A percentile compares a stretch with the other conserved stretches of the same genome.
These are phyloP conservation scores for Eutypa lata DNA, from an alignment of 2,329 filamentous ascomycete species.

Conservation along the genomic window DNA sequence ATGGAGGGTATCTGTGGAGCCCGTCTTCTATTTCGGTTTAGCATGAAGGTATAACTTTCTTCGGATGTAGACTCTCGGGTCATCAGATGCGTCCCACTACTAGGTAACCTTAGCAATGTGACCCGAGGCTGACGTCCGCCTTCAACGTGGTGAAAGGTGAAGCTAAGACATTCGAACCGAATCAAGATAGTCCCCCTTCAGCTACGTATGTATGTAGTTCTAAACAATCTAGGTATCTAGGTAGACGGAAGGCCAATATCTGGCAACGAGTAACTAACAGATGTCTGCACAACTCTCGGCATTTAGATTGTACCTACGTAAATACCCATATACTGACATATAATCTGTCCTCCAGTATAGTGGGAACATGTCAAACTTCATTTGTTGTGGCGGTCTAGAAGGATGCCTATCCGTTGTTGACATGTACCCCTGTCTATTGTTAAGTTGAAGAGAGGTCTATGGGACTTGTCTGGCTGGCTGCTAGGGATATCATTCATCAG, in stretches of 20 bases:
- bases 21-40: neutral
- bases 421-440: neutral
- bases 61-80: neutral
- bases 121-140: neutral
- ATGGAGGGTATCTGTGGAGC: neutral
- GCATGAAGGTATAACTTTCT: neutral
- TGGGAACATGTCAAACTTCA: neutral
- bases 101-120: neutral
- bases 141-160: neutral
- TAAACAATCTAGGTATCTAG: no score
- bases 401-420: neutral
- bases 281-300: no score
- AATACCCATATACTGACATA: no score
- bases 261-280: no score
- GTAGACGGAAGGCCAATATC: no score
- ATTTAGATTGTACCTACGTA: no score
- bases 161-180: neutral
- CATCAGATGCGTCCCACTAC: neutral
- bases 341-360: neutral
- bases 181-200: no score
- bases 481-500: no score
- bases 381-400: neutral
- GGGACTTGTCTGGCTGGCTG: no score
- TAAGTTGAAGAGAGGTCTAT: neutral
- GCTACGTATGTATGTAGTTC: no score